Evolutionary conservation across 352 stramenopile genomes (phyloP).

Genomic region (Phytophthora sojae): DNA sequence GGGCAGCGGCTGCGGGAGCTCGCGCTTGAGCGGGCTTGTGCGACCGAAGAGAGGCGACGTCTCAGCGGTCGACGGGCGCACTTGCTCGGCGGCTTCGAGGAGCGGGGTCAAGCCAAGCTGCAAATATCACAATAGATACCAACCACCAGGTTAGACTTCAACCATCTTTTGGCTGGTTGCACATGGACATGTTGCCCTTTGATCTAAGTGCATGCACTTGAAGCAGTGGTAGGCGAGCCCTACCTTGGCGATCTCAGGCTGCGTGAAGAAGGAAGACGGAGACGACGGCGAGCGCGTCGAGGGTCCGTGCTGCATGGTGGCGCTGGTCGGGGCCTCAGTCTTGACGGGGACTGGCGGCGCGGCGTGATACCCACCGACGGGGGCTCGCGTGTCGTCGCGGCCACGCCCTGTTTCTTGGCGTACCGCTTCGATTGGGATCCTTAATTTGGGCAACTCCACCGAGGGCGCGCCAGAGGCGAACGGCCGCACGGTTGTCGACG

Average conservation of each 20-base stretch:
- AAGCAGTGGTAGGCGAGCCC: not conserved
- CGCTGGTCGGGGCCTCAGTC: slow-evolving; percentile 7
- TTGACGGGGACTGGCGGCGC: slow-evolving; percentile 26
- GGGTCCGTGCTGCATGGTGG: slow-evolving; percentile 17
- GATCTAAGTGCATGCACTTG: not conserved
- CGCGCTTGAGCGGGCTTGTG: slow-evolving; percentile 38
- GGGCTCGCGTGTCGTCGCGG: slow-evolving; percentile 20
- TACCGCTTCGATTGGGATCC: slow-evolving; percentile 20
- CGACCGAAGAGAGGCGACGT: slow-evolving; percentile 13
- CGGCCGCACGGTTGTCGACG: slow-evolving; percentile 12
- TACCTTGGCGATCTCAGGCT: slow-evolving; percentile 45
- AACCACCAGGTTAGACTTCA: slow-evolving; percentile 32
- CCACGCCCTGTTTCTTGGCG: slow-evolving; percentile 17
- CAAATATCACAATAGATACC: slow-evolving; percentile 26
- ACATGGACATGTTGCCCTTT: slow-evolving; percentile 18
- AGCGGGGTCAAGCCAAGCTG: slow-evolving; percentile 69
- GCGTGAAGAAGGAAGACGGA: slow-evolving; percentile 52
- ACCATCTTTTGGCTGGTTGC: slow-evolving; percentile 15
- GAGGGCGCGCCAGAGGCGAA: slow-evolving; percentile 4
- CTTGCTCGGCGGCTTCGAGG: slow-evolving; percentile 68
- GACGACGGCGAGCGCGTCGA: slow-evolving; percentile 50
- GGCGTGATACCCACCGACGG: slow-evolving; percentile 20
- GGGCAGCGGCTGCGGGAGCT: slow-evolving; percentile 34
- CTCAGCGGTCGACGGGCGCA: slow-evolving; percentile 34
- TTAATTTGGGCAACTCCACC: slow-evolving; percentile 37